Percentiles rank a stretch among this genome's conserved stretches.
These are phyloP conservation scores for Neopestalotiopsis sp. DNA, from an alignment of 2,329 filamentous ascomycete species.

Conservation along the genomic window DNA sequence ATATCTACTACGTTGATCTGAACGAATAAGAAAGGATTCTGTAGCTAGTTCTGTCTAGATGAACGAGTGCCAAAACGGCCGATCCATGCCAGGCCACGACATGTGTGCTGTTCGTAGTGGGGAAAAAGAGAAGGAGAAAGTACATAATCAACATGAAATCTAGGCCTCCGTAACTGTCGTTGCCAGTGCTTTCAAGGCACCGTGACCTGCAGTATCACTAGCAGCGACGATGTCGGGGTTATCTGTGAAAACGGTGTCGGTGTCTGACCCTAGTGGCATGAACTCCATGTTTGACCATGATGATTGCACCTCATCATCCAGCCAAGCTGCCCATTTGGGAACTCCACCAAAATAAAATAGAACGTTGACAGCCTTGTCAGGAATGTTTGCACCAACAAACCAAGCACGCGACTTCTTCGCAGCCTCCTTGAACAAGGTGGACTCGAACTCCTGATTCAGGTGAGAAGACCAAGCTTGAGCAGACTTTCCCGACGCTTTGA, in stretches of 20 bases:
- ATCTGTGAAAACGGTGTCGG: background rate
- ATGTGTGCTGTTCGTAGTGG: background rate
- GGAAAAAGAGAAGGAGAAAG: background rate
- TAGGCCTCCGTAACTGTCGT: background rate
- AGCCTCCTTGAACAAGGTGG: background rate
- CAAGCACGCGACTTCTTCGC: background rate
- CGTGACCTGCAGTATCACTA: background rate
- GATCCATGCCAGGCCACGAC: background rate
- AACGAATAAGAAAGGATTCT: too few relatives aligned
- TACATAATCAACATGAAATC: too few relatives aligned
- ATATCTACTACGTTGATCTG: too few relatives aligned
- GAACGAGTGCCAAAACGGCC: background rate
- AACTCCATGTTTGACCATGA: slow-evolving; percentile 6
- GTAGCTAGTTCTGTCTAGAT: background rate
- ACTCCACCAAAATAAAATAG: slow-evolving; percentile 12
- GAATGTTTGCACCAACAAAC: slow-evolving; percentile 7
- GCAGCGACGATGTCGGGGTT: background rate
- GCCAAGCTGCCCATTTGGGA: background rate
- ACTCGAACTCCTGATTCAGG: background rate
- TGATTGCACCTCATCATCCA: background rate
- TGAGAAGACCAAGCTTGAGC: background rate
- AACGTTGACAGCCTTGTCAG: background rate
- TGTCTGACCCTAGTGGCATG: background rate
- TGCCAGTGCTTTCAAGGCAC: background rate
- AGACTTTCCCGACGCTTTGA: background rate